These are phyloP conservation scores for Teunomyces gatunensis DNA, from an alignment of 805 yeast genomes.

Conservation along the genomic window DNA sequence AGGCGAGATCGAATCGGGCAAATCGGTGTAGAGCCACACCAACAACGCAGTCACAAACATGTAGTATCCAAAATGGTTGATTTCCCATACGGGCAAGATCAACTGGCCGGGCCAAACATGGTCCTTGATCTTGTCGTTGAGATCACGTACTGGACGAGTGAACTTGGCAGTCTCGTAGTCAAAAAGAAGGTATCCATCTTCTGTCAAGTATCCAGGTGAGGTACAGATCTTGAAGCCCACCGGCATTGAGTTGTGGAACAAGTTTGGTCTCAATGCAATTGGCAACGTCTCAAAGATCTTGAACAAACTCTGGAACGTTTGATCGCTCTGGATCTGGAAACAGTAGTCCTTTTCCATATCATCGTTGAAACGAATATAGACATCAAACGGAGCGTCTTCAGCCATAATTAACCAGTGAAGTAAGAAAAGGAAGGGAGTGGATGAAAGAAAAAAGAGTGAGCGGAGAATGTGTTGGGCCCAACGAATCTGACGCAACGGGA, in stretches of 20 bases:
- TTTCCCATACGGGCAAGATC: constrained; percentile 69
- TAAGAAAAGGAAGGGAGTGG: background rate
- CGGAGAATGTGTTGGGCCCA: background rate
- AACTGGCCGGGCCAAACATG: constrained; percentile 89
- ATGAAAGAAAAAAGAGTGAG: background rate
- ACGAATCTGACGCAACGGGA: background rate
- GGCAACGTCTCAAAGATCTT: constrained; percentile 66
- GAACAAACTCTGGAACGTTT: constrained; percentile 57
- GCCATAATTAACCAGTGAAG: constrained; percentile 9
- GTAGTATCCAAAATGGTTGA: constrained; percentile 42
- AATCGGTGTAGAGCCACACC: constrained; percentile 87
- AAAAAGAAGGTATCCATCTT: constrained; percentile 77
- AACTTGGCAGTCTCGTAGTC: constrained; percentile 55
- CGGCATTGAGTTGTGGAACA: constrained; percentile 68
- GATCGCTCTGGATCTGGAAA: constrained; percentile 63
- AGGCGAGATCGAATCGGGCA: constrained; percentile 85
- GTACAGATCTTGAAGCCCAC: constrained; percentile 57
- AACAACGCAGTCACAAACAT: constrained; percentile 40
- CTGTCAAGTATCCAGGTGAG: constrained; percentile 79
- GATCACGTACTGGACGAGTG: constrained; percentile 43
- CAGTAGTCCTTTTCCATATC: constrained; percentile 89
- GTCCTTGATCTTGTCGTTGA: constrained; percentile 51
- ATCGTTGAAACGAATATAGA: constrained; percentile 78
- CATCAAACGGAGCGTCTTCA: constrained; percentile 33
- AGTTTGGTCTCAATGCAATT: constrained; percentile 73